Evolutionary conservation across 1,139 yeast genomes (phyloP), one percentile per base, ranked within the genome.

Genomic region (Debaryomyces subglobosus): DNA sequence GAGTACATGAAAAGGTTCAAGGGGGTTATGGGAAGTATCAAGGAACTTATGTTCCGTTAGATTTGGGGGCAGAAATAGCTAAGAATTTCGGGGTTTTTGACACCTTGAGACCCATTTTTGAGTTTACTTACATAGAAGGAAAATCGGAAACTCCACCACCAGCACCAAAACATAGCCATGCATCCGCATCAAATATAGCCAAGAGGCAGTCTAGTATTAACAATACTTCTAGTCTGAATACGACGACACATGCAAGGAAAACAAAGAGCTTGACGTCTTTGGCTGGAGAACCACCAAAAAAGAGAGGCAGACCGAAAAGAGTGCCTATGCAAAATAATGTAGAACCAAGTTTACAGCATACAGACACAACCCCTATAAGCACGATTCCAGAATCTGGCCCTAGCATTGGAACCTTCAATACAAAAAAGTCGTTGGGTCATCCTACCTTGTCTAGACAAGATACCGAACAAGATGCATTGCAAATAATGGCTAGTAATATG

Each of bases 1-100:
- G 96, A 25, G 75, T 75, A 36, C 96, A 90, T 65, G 97, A 92
- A 63, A 92, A 91, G 63, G 94, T 92, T 10, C 97, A 91, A 68
- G 97, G 97, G 41, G 97, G 97, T 0, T 89, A 91, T 63, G 97
- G 97, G 12, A 87, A 90, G 62, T 89, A 89, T 64, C 97, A 92
- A 68, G 98, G 98, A 1, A 89, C 97, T 0, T 94, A 97, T 90
- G 86, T 91, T 20, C 96, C 97, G 0, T 71, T 81, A 52, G 78
- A 79, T 24, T 69, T 86, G 29, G 89, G 92, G 0, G 79, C 78
- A 1, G 76, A 78, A 6, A 70, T 89, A 32, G 96, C 97, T 2
- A 73, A 72, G 44, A 85, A 84, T 59, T 92, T 89, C 60, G 85
- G 81, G 1, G 97, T 92, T 1, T 77, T 76, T 51, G 87, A 81